Evolutionary conservation across 108 stramenopile genomes (phyloP).

Genomic region (Nitzschia inconspicua): DNA sequence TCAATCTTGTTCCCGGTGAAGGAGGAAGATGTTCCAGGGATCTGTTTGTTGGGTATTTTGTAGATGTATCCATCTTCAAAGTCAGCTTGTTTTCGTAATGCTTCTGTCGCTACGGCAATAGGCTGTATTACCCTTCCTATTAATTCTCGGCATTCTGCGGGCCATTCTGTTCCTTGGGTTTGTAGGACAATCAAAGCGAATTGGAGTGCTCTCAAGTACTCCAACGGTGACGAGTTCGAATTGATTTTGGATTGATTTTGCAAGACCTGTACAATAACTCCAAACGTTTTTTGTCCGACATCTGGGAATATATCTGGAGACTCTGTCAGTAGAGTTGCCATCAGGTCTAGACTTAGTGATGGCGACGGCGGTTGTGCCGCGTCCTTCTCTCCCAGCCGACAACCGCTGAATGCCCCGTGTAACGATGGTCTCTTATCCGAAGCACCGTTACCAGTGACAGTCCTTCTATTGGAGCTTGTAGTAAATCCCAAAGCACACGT

Average conservation of each 20-base stretch:
- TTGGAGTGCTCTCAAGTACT: conserved; percentile 21
- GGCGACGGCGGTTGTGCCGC: conserved; percentile 34
- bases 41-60: conserved; percentile 8
- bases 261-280: conserved; percentile 22
- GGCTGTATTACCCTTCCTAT: conserved; percentile 28
- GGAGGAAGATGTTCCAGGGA: background rate
- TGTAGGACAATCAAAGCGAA: conserved; percentile 35
- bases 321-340: conserved; percentile 27
- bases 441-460: background rate
- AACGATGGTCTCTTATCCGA: conserved; percentile 11
- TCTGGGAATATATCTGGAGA: conserved; percentile 15
- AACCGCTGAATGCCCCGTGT: conserved; percentile 41
- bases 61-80: conserved; percentile 81
- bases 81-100: conserved; percentile 70
- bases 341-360: conserved; percentile 31
- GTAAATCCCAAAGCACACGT: conserved; percentile 11
- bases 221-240: conserved; percentile 6
- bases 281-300: conserved; percentile 31
- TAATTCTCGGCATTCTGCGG: conserved; percentile 41
- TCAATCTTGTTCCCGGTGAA: conserved; percentile 21
- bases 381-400: conserved; percentile 24
- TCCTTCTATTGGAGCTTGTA: background rate
- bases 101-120: conserved; percentile 61
- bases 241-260: conserved; percentile 15
- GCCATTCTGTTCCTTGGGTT: conserved; percentile 26